These are phyloP conservation scores for Gymnopilus dilepis DNA, from an alignment of 768 basidiomycete species.

Conservation along the genomic window DNA sequence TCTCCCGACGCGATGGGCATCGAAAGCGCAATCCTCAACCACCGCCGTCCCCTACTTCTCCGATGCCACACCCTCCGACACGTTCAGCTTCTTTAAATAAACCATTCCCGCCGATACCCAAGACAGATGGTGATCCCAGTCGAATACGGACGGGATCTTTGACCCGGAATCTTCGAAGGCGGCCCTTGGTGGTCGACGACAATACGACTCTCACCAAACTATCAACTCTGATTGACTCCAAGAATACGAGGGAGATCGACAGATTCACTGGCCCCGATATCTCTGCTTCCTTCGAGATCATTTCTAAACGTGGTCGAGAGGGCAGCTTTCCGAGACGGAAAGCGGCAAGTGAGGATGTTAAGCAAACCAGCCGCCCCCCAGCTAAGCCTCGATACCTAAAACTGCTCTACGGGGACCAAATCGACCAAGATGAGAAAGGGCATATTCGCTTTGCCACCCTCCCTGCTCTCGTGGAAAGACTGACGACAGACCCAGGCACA, in stretches of 20 bases:
- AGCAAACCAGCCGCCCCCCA: slow-evolving; percentile 13
- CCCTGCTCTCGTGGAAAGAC: slow-evolving; percentile 70
- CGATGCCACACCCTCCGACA: slow-evolving; percentile 43
- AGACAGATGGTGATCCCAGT: slow-evolving; percentile 21
- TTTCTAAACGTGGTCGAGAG: slow-evolving; percentile 23
- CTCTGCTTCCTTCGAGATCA: slow-evolving; percentile 28
- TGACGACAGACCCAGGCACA: slow-evolving; percentile 51
- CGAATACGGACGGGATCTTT: slow-evolving; percentile 35
- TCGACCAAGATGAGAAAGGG: slow-evolving; percentile 70
- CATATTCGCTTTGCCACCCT: slow-evolving; percentile 72
- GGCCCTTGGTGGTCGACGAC: slow-evolving; percentile 46
- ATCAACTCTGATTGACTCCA: slow-evolving; percentile 43
- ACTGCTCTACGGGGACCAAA: slow-evolving; percentile 61
- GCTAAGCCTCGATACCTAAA: slow-evolving; percentile 63
- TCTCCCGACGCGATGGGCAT: slow-evolving; percentile 10
- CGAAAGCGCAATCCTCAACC: slow-evolving; percentile 31
- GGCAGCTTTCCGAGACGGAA: slow-evolving; percentile 19
- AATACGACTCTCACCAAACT: slow-evolving; percentile 36
- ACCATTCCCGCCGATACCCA: slow-evolving; percentile 40
- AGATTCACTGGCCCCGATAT: slow-evolving; percentile 35
- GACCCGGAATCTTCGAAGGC: slow-evolving; percentile 39
- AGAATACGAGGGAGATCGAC: slow-evolving; percentile 38
- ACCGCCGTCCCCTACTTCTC: slow-evolving; percentile 44
- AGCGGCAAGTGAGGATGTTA: slow-evolving; percentile 22
- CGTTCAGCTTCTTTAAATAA: slow-evolving; percentile 33